A percentile compares a stretch with the other conserved stretches of the same genome.
Conservation (phyloP, 164 flowering plant species). For the Hamamelis virginiana region DNA sequence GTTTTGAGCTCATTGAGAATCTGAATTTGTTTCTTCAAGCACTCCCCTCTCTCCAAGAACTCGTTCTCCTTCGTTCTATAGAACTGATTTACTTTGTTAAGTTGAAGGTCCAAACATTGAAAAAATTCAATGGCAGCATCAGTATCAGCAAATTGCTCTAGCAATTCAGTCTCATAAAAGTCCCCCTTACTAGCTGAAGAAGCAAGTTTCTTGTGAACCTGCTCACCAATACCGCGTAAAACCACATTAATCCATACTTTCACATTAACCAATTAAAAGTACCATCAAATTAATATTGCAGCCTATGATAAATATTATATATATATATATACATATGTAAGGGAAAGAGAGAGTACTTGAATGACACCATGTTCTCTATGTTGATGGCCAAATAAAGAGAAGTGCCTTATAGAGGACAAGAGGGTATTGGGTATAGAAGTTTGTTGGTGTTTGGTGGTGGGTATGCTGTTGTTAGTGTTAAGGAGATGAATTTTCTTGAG, state of each 20-base stretch:
- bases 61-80: slow-evolving; percentile 78
- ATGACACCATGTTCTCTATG: slow-evolving; percentile 59
- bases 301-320: neutral
- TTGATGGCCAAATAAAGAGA: slow-evolving; percentile 43
- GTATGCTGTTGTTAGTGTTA: slow-evolving; percentile 13
- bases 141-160: slow-evolving; percentile 72
- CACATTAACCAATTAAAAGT: neutral
- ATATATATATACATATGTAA: neutral
- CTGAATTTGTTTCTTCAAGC: slow-evolving; percentile 76
- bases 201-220: slow-evolving; percentile 88
- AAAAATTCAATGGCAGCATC: slow-evolving; percentile 75
- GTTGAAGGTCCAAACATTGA: slow-evolving; percentile 66
- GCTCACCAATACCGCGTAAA: slow-evolving; percentile 4
- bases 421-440: slow-evolving; percentile 35
- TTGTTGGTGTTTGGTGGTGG: slow-evolving; percentile 23
- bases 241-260: slow-evolving; percentile 1
- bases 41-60: slow-evolving; percentile 85
- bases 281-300: neutral
- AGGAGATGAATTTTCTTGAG: slow-evolving; percentile 73
- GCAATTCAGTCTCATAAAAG: slow-evolving; percentile 79
- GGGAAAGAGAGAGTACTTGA: slow-evolving; percentile 46
- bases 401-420: slow-evolving; percentile 44
- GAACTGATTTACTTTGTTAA: slow-evolving; percentile 92
- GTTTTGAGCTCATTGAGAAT: slow-evolving; percentile 65
- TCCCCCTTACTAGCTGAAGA: slow-evolving; percentile 70